A percentile compares a stretch with the other conserved stretches of the same genome.
Conservation (phyloP, 2,329 filamentous ascomycete genomes). For the Epichloe festucae region DNA sequence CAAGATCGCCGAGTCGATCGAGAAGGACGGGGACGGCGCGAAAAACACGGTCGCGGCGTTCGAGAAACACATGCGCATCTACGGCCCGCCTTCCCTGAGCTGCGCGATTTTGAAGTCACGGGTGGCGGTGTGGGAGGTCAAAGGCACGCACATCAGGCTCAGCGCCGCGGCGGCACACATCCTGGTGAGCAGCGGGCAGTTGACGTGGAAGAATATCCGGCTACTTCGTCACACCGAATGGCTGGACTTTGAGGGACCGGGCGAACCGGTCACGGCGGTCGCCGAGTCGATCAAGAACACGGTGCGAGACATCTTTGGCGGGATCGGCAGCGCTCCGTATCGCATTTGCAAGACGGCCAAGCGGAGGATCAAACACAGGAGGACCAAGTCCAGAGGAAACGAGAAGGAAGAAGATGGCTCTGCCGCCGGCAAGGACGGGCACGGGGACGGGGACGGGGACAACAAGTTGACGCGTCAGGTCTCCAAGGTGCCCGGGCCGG, state of each 20-base stretch:
- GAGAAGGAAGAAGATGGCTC: conserved; percentile 16
- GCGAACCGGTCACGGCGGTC: conserved; percentile 56
- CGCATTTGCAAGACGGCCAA: conserved; percentile 45
- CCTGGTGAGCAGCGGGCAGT: conserved; percentile 44
- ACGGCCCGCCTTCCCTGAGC: conserved; percentile 41
- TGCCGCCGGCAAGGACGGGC: conserved; percentile 8
- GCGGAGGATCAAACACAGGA: conserved; percentile 27
- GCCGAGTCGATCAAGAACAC: conserved; percentile 49
- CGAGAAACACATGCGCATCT: conserved; percentile 44
- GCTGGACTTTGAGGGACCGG: conserved; percentile 66
- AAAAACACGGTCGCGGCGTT: conserved; percentile 56
- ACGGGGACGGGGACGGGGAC: conserved; percentile 1
- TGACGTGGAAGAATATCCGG: conserved; percentile 50
- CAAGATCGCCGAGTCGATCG: conserved; percentile 48
- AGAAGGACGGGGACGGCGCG: conserved; percentile 52
- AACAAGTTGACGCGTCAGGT: background rate
- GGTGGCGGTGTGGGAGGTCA: conserved; percentile 53
- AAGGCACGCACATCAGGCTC: conserved; percentile 45
- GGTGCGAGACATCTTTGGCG: conserved; percentile 45
- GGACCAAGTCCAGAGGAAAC: conserved; percentile 33
- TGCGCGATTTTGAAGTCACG: conserved; percentile 52
- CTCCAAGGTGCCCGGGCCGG: conserved; percentile 5
- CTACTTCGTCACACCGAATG: conserved; percentile 57
- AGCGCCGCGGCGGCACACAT: conserved; percentile 53
- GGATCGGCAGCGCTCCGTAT: conserved; percentile 51